Percentiles rank a stretch among this genome's conserved stretches.
These are phyloP conservation scores for Ogataea pilisensis DNA, from an alignment of 805 yeast genomes.

Conservation along the genomic window DNA sequence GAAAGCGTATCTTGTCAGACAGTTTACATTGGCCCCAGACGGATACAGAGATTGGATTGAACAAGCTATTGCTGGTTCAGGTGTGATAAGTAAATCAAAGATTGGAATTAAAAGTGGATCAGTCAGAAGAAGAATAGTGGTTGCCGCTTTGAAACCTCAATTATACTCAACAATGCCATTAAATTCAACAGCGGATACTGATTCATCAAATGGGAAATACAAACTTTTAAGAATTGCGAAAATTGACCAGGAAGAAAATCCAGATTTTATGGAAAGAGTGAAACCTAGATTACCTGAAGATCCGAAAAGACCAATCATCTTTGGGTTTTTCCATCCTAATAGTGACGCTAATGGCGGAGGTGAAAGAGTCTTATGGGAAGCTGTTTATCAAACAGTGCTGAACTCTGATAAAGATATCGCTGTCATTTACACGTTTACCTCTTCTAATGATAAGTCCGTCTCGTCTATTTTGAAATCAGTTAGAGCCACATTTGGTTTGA, in stretches of 20 bases:
- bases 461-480: conserved; percentile 22
- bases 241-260: conserved; percentile 21
- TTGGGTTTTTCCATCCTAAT: conserved; percentile 93
- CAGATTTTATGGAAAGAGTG: conserved; percentile 17
- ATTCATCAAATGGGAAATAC: conserved; percentile 10
- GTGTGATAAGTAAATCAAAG: conserved; percentile 14
- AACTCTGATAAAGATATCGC: conserved; percentile 48
- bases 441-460: conserved; percentile 21
- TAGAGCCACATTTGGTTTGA: conserved; percentile 25
- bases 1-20: conserved; percentile 20
- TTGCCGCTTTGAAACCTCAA: conserved; percentile 30
- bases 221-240: conserved; percentile 24
- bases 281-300: conserved; percentile 30
- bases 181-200: conserved; percentile 15
- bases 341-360: conserved; percentile 99
- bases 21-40: conserved; percentile 26
- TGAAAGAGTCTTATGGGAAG: conserved; percentile 94
- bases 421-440: conserved; percentile 52
- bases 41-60: conserved; percentile 24
- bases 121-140: conserved; percentile 28
- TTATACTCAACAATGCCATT: conserved; percentile 33
- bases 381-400: conserved; percentile 65
- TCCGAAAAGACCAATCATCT: conserved; percentile 41
- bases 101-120: conserved; percentile 28
- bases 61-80: conserved; percentile 18